Conservation (phyloP, 441 rosid species). For the Croton setiger region DNA sequence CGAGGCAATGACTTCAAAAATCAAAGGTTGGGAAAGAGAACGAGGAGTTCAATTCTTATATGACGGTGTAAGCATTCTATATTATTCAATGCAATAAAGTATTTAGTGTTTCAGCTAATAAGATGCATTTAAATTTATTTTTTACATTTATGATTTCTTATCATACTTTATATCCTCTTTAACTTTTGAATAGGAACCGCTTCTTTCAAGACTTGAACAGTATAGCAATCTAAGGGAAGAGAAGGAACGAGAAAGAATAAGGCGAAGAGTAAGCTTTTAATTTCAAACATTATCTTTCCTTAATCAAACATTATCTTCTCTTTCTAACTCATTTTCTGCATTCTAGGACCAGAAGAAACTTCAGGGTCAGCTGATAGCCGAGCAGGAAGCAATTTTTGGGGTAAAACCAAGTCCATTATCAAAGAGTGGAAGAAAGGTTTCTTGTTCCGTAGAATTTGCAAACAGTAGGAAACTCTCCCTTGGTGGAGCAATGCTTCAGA, state of each 20-base stretch:
- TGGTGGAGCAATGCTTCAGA: slow-evolving; percentile 71
- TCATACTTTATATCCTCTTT: not conserved
- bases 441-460: slow-evolving; percentile 42
- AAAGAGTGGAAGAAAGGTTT: slow-evolving; percentile 55
- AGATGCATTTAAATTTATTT: not conserved
- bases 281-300: not conserved
- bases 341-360: slow-evolving; percentile 76
- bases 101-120: not conserved
- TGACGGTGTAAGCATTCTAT: slow-evolving; percentile 70
- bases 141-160: not conserved
- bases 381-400: slow-evolving; percentile 70
- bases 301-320: not conserved
- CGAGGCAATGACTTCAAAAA: slow-evolving; percentile 59
- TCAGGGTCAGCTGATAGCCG: slow-evolving; percentile 69
- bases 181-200: slow-evolving; percentile 42
- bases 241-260: slow-evolving; percentile 65
- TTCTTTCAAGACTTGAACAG: slow-evolving; percentile 67
- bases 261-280: slow-evolving; percentile 52
- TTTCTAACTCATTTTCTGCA: not conserved
- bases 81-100: not conserved
- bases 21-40: slow-evolving; percentile 70
- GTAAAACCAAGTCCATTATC: slow-evolving; percentile 68
- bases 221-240: slow-evolving; percentile 53
- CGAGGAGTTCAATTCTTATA: slow-evolving; percentile 63
- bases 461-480: slow-evolving; percentile 59